These are phyloP conservation scores for Ophiocordyceps camponoti-leonardi DNA, from an alignment of 2,329 filamentous ascomycete genomes.

Conservation along the genomic window DNA sequence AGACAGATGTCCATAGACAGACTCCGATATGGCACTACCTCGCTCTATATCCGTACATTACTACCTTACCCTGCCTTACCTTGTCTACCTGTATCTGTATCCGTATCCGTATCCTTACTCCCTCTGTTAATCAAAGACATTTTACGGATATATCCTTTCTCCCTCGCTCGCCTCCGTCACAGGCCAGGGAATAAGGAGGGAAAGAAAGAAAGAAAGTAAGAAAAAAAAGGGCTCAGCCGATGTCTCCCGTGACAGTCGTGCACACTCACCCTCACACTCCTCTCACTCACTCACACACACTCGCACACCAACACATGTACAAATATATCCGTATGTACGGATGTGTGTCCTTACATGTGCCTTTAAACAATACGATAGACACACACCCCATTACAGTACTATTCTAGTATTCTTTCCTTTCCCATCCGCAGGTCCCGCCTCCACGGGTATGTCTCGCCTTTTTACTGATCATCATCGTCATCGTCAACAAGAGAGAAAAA, in stretches of 20 bases:
- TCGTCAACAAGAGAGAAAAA: not conserved
- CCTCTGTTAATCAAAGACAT: not conserved
- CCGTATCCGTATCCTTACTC: no score
- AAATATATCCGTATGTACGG: no score
- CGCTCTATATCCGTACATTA: no score
- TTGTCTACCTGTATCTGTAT: no score
- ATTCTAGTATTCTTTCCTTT: no score
- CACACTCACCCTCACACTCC: not conserved
- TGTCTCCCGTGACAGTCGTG: not conserved
- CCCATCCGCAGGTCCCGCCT: no score
- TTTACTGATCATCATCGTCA: no score
- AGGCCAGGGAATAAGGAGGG: constrained; percentile 1
- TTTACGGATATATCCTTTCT: no score
- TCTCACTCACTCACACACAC: not conserved
- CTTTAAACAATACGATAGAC: not conserved
- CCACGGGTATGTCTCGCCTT: no score
- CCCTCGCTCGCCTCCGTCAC: constrained; percentile 1
- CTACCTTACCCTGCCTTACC: not conserved
- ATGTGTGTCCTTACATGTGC: no score
- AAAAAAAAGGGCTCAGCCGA: constrained; percentile 1
- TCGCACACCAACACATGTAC: not conserved
- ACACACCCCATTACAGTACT: no score
- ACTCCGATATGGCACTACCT: not conserved
- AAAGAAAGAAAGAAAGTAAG: no score
- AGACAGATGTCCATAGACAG: not conserved